Evolutionary conservation across 2,329 filamentous ascomycete genomes (phyloP).

Genomic region (Alternaria longipes): DNA sequence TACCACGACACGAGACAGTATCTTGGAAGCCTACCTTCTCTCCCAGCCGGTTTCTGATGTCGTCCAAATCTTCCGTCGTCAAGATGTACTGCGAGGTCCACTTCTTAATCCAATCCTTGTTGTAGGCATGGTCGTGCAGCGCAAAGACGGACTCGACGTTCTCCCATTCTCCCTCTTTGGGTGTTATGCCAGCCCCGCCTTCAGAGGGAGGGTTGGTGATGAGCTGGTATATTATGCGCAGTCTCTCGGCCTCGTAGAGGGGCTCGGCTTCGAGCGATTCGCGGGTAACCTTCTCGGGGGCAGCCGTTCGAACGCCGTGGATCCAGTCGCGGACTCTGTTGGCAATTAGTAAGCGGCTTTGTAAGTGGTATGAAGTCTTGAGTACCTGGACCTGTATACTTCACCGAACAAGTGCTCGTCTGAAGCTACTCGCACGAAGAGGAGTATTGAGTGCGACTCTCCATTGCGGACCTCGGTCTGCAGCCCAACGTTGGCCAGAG

Average conservation of each 20-base stretch:
- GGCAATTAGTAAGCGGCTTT: not conserved
- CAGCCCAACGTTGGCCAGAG: constrained; percentile 80
- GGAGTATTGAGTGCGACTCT: constrained; percentile 75
- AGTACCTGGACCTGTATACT: constrained; percentile 79
- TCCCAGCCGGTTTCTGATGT: constrained; percentile 60
- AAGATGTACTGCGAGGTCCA: constrained; percentile 60
- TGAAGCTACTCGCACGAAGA: constrained; percentile 85
- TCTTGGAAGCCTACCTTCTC: constrained; percentile 51
- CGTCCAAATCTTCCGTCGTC: constrained; percentile 59
- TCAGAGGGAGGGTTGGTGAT: constrained; percentile 59
- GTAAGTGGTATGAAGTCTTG: not conserved
- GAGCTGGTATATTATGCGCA: constrained; percentile 87
- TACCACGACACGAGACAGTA: not conserved
- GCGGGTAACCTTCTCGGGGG: constrained; percentile 77
- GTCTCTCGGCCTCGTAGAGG: constrained; percentile 85
- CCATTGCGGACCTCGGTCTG: constrained; percentile 87
- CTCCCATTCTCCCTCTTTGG: constrained; percentile 61
- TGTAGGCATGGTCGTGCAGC: constrained; percentile 61
- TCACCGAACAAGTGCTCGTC: constrained; percentile 78
- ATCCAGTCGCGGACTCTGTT: constrained; percentile 90
- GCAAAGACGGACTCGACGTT: constrained; percentile 60
- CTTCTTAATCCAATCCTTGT: constrained; percentile 64
- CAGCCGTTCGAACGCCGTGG: constrained; percentile 80
- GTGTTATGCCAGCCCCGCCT: constrained; percentile 61
- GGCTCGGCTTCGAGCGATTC: constrained; percentile 76